These are phyloP conservation scores for Phytopythium mirpurense DNA, from an alignment of 352 stramenopile species.

Conservation along the genomic window DNA sequence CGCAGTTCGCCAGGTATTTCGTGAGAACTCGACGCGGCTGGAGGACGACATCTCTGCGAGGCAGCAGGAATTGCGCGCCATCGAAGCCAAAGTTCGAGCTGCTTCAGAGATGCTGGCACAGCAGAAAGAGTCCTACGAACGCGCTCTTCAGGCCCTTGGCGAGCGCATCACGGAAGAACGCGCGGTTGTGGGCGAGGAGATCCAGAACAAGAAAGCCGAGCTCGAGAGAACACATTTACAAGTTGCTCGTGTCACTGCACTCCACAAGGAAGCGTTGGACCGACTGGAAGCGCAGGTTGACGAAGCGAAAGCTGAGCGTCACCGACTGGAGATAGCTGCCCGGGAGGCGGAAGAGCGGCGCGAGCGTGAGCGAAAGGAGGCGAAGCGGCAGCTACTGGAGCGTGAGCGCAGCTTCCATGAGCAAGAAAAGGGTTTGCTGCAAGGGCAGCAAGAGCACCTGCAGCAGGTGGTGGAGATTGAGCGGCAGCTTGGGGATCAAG, in stretches of 20 bases:
- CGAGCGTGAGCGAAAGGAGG: slow-evolving; percentile 42
- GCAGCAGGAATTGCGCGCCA: slow-evolving; percentile 38
- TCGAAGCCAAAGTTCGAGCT: slow-evolving; percentile 56
- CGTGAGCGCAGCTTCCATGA: slow-evolving; percentile 61
- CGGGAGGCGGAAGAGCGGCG: slow-evolving; percentile 33
- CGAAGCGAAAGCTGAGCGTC: slow-evolving; percentile 53
- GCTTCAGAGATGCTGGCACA: slow-evolving; percentile 51
- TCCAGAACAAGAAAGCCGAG: slow-evolving; percentile 48
- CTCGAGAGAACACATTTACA: slow-evolving; percentile 52
- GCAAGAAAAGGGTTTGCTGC: slow-evolving; percentile 61
- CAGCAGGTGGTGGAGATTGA: slow-evolving; percentile 63
- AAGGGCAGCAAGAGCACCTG: slow-evolving; percentile 55
- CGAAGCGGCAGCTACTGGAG: slow-evolving; percentile 49
- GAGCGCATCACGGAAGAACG: slow-evolving; percentile 51
- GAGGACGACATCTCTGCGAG: slow-evolving; percentile 28
- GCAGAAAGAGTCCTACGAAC: slow-evolving; percentile 63
- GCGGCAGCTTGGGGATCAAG: slow-evolving; percentile 51
- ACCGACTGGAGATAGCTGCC: slow-evolving; percentile 30
- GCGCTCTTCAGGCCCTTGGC: slow-evolving; percentile 41
- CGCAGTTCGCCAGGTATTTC: slow-evolving; percentile 43
- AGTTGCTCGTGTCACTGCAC: slow-evolving; percentile 39
- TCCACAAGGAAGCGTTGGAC: slow-evolving; percentile 60
- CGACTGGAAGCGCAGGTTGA: slow-evolving; percentile 45
- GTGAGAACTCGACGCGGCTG: slow-evolving; percentile 31
- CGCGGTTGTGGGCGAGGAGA: slow-evolving; percentile 38